These are phyloP conservation scores for Fusarium setosum DNA, from an alignment of 2,329 filamentous ascomycete species.

Conservation along the genomic window DNA sequence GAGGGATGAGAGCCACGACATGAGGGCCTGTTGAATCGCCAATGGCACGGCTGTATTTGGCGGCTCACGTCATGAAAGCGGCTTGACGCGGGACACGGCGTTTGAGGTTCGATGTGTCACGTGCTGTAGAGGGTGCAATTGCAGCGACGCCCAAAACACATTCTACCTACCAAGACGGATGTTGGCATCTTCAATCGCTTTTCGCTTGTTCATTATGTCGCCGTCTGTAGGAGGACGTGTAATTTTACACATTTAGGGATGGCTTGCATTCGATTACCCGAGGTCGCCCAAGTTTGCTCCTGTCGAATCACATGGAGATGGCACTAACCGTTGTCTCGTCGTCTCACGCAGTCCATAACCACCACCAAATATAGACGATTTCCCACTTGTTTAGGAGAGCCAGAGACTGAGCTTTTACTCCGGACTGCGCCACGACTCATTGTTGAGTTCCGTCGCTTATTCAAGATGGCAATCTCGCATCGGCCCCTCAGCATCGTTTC, in stretches of 20 bases:
- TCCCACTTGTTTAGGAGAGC: constrained; percentile 3
- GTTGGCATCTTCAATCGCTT: not conserved
- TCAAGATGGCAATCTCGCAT: constrained; percentile 27
- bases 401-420: not conserved
- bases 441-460: constrained; percentile 23
- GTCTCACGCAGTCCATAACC: not conserved
- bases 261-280: not conserved
- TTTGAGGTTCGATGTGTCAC: constrained; percentile 30
- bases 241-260: not conserved
- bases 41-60: constrained; percentile 21
- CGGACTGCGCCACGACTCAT: constrained; percentile 15
- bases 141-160: not conserved
- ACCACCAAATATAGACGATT: constrained; percentile 4
- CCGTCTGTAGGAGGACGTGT: too few species aligned
- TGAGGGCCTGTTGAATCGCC: constrained; percentile 31
- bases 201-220: not conserved
- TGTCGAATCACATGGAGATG: constrained; percentile 10
- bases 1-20: constrained; percentile 44
- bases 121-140: constrained; percentile 10
- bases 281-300: not conserved
- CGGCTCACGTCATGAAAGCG: constrained; percentile 25
- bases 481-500: constrained; percentile 10
- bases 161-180: too few species aligned
- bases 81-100: constrained; percentile 7
- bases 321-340: not conserved